phyloP scores from a whole-genome alignment of 306 rosid genomes.

The Echinosophora koreensis region DNA sequence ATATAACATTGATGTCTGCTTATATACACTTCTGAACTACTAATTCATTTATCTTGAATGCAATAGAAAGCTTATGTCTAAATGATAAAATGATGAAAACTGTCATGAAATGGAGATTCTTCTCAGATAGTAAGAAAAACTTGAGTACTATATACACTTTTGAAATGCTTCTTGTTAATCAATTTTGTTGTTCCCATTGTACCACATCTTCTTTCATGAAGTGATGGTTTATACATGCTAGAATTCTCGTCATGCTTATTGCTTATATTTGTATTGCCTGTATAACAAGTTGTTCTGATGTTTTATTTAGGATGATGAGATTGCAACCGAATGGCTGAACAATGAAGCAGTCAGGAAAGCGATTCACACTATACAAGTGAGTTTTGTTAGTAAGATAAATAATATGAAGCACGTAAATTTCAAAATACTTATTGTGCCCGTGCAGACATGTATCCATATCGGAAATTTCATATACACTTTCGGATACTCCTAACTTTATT shows the following conservation, averaged over 20 bases:
- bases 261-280: not conserved
- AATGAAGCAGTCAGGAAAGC: conserved; percentile 64
- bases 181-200: not conserved
- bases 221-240: not conserved
- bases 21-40: not conserved
- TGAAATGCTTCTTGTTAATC: not conserved
- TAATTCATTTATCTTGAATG: not conserved
- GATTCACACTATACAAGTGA: conserved; percentile 64
- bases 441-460: too few species aligned
- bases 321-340: conserved; percentile 76
- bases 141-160: not conserved
- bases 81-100: not conserved
- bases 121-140: not conserved
- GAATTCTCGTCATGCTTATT: not conserved
- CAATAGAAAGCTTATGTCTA: not conserved
- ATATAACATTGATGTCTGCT: not conserved
- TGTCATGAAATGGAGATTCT: not conserved
- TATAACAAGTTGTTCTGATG: not conserved
- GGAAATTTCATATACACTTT: too few species aligned
- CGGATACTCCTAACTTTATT: too few species aligned
- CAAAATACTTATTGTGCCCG: too few species aligned
- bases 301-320: conserved; percentile 61
- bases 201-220: not conserved
- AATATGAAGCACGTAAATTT: too few species aligned
- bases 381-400: not conserved